phyloP scores from a whole-genome alignment of 495 filamentous ascomycete genomes.

The Elasticomyces elasticus region DNA sequence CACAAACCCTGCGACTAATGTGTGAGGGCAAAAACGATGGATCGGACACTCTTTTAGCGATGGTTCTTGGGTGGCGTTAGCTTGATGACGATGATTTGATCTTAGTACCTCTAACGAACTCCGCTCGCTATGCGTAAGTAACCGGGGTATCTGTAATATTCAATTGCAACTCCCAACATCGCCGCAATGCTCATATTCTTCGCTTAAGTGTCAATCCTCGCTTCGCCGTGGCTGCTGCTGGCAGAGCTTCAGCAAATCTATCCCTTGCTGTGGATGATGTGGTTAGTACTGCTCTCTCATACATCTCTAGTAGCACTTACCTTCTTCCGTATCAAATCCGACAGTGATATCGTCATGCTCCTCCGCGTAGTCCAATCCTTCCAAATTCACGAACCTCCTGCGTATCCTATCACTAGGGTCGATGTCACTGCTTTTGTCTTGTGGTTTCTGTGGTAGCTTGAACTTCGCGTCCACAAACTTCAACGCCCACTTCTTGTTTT shows the following conservation, averaged over 20 bases:
- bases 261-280: constrained; percentile 24
- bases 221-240: constrained; percentile 23
- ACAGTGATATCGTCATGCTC: constrained; percentile 87
- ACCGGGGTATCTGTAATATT: not conserved
- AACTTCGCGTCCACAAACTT: constrained; percentile 85
- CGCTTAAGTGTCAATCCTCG: constrained; percentile 29
- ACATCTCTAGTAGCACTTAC: too few relatives aligned
- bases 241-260: constrained; percentile 29
- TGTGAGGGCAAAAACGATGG: too few relatives aligned
- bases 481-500: constrained; percentile 44
- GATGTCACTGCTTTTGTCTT: constrained; percentile 16
- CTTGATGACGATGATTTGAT: too few relatives aligned
- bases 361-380: constrained; percentile 75
- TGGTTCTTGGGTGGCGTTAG: too few relatives aligned
- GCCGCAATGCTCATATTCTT: constrained; percentile 8
- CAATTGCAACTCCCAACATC: not conserved
- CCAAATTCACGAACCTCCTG: constrained; percentile 65
- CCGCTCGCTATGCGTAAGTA: not conserved
- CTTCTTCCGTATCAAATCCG: constrained; percentile 64
- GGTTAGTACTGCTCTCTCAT: too few relatives aligned
- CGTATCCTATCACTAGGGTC: constrained; percentile 39
- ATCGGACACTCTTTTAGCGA: too few relatives aligned
- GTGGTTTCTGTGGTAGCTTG: constrained; percentile 47
- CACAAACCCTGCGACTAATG: too few relatives aligned
- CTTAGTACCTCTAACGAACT: not conserved